phyloP scores from a whole-genome alignment of 352 stramenopile species.

The Globisporangium spiculum region DNA sequence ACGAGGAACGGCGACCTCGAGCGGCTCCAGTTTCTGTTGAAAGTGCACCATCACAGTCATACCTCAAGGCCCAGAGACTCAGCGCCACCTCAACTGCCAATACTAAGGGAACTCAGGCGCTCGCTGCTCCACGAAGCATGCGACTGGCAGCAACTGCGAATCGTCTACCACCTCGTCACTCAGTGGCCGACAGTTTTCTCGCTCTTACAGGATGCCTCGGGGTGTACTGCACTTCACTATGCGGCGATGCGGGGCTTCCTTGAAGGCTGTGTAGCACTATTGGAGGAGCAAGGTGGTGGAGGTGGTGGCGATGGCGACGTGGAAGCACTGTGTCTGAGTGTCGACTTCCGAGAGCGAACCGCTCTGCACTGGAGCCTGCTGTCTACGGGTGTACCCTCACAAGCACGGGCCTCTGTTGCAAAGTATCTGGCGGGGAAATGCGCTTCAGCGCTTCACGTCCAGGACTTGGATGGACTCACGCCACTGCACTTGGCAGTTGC shows the following conservation, averaged over 20 bases:
- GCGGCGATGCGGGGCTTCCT: slow-evolving; percentile 39
- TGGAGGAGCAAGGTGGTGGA: slow-evolving; percentile 19
- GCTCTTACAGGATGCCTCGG: slow-evolving; percentile 30
- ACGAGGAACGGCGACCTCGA: slow-evolving; percentile 36
- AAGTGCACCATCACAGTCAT: slow-evolving; percentile 19
- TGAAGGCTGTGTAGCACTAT: slow-evolving; percentile 39
- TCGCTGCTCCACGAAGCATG: slow-evolving; percentile 67
- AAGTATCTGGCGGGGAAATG: slow-evolving; percentile 31
- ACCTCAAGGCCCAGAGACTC: neutral
- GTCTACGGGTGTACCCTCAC: neutral
- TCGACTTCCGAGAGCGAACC: slow-evolving; percentile 45
- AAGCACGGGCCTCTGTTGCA: slow-evolving; percentile 13
- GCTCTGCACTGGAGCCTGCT: slow-evolving; percentile 49
- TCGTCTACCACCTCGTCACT: slow-evolving; percentile 34
- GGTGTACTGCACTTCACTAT: slow-evolving; percentile 49
- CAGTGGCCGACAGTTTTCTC: neutral
- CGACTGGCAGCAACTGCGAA: slow-evolving; percentile 20
- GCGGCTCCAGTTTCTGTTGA: slow-evolving; percentile 33
- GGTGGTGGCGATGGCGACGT: slow-evolving; percentile 18
- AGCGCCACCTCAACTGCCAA: neutral
- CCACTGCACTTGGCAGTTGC: slow-evolving; percentile 51
- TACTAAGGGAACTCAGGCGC: slow-evolving; percentile 26
- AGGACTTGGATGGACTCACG: slow-evolving; percentile 34
- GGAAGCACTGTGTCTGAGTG: slow-evolving; percentile 22
- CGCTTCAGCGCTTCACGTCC: slow-evolving; percentile 31